Base-by-base conservation (phyloP, 768 basidiomycete species). In the Lactarius vividus region DNA sequence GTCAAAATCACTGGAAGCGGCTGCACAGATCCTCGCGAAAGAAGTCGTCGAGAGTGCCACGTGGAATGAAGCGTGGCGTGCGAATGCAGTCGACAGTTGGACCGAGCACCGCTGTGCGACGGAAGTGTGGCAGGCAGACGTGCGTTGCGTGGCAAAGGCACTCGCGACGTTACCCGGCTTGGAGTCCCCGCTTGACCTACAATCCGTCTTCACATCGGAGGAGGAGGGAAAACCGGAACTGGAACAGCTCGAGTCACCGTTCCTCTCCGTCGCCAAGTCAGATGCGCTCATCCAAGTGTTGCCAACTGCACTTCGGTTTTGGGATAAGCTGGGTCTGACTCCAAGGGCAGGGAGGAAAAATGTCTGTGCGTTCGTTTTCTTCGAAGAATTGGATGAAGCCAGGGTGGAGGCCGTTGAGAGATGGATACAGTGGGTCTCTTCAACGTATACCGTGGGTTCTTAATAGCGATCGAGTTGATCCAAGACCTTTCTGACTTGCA, bases 311-410 rank as follows among this genome's bases (percentile, higher is more conserved):
- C 72, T 94, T 28, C 82, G 87, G 2, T 94, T 94, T 74, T 94
- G 93, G 92, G 88, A 91, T 70, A 94, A 92, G 73, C 80, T 94
- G 15, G 91, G 90, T 0, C 73, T 95, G 53, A 79, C 81, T 18
- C 93, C 93, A 0, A 81, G 83, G 56, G 82, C 82, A 40, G 93
- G 94, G 8, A 79, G 77, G 64, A 94, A 94, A 76, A 81, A 94
- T 69, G 79, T 90, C 4, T 82, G 80, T 1, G 84, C 83, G 1
- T 91, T 87, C 74, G 84, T 87, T 0, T 76, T 94, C 56, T 88
- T 85, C 61, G 90, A 94, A 70, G 84, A 85, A 26, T 80, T 80
- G 11, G 81, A 80, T 2, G 78, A 79, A 26, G 80, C 81, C n/a
- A 79, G 79, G 54, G 79, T 79, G 35, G 68, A 71, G 2, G 76